phyloP scores from a whole-genome alignment of 106 monocot genomes.

The Alisma plantagoaquatica region DNA sequence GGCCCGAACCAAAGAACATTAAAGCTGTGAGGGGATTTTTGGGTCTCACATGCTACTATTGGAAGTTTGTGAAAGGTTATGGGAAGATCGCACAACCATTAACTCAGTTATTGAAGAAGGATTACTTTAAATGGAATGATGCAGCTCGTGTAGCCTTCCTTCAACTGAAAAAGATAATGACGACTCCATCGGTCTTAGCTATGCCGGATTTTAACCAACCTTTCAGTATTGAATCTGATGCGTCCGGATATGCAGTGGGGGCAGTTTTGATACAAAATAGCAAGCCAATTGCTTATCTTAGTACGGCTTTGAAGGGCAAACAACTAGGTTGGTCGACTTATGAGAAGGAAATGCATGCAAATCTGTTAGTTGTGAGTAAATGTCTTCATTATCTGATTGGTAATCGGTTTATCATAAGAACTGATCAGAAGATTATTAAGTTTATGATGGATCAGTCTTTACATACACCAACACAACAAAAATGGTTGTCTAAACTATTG shows the following conservation, averaged over 20 bases:
- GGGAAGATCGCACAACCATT: not conserved
- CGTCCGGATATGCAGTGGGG: conserved; percentile 1
- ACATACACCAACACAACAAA: not conserved
- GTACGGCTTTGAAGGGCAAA: not conserved
- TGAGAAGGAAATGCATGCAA: conserved; percentile 3
- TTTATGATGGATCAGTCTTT: not conserved
- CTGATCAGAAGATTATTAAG: not conserved
- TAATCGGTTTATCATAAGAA: not conserved
- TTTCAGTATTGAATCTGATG: conserved; percentile 1
- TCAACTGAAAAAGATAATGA: not conserved
- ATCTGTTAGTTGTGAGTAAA: not conserved
- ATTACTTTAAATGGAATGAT: not conserved
- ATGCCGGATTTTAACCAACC: not conserved
- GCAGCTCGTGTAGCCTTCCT: not conserved
- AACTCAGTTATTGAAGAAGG: conserved; percentile 5
- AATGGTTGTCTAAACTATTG: not conserved
- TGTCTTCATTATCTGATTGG: conserved; percentile 4
- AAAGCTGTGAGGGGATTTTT: conserved; percentile 4
- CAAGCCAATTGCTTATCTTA: conserved; percentile 1
- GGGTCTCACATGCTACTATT: conserved; percentile 5
- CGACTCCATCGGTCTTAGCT: not conserved
- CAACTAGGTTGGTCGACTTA: not conserved
- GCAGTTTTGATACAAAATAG: conserved; percentile 5
- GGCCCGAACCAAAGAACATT: not conserved
- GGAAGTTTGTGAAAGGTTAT: conserved; percentile 5